Conservation (phyloP, 192 early-diverging fungal genomes). For the Linnemannia schmuckeri region DNA sequence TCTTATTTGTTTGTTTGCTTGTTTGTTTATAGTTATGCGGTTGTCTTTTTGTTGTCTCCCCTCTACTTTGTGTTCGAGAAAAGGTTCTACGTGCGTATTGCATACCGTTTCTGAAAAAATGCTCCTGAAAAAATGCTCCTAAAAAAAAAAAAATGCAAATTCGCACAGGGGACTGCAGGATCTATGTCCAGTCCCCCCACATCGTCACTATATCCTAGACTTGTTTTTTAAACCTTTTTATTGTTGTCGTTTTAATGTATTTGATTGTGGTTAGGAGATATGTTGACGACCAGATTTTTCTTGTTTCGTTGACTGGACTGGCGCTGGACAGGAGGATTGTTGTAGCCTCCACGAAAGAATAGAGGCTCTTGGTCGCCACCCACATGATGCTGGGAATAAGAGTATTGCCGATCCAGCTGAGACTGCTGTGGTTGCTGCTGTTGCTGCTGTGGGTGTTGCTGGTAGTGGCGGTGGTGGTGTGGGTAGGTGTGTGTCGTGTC, state of each 20-base stretch:
- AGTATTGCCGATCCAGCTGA: background rate
- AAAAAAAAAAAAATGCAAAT: no score
- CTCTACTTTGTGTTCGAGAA: background rate
- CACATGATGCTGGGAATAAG: background rate
- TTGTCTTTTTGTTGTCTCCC: no score
- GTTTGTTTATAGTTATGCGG: background rate
- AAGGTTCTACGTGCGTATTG: background rate
- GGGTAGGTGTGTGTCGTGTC: conserved; percentile 3
- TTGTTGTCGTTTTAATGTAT: background rate
- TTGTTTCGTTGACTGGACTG: conserved; percentile 48
- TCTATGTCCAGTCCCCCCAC: no score
- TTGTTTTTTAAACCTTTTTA: background rate
- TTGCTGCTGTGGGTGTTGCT: background rate
- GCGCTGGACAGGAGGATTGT: conserved; percentile 10
- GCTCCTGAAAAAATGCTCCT: no score
- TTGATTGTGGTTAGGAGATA: background rate
- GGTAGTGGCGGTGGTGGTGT: background rate
- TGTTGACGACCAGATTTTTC: conserved; percentile 45
- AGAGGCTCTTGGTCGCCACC: background rate
- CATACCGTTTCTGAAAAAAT: background rate
- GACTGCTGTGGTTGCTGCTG: background rate
- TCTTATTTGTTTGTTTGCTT: background rate
- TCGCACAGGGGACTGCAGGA: no score
- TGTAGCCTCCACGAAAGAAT: background rate
- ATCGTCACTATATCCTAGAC: background rate